Evolutionary conservation across 441 rosid genomes (phyloP).

Genomic region (Omphalea diandra): DNA sequence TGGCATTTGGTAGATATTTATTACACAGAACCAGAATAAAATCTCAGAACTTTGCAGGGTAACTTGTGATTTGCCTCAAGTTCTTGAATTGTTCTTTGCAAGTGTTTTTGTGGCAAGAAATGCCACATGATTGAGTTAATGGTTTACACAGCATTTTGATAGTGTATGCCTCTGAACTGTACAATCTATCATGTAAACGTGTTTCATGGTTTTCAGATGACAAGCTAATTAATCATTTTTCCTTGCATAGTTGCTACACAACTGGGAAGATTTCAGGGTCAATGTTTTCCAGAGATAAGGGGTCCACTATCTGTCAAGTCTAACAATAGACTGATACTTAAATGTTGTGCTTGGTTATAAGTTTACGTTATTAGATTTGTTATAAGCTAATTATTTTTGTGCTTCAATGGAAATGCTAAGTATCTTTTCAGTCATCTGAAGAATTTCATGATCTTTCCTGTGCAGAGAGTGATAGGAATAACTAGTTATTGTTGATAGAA

Average conservation of each 20-base stretch:
- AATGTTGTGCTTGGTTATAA: too few relatives aligned
- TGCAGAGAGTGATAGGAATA: too few relatives aligned
- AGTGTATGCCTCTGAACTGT: background rate
- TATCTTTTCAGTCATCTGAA: too few relatives aligned
- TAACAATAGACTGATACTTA: too few relatives aligned
- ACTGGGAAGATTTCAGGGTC: background rate
- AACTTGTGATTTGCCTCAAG: background rate
- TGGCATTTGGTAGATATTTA: background rate
- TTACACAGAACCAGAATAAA: background rate
- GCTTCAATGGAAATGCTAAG: too few relatives aligned
- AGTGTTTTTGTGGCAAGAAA: background rate
- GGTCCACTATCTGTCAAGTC: too few relatives aligned
- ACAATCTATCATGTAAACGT: background rate
- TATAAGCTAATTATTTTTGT: too few relatives aligned
- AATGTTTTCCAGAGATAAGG: background rate
- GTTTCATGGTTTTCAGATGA: background rate
- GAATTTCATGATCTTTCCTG: too few relatives aligned
- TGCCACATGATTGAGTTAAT: background rate
- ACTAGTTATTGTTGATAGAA: too few relatives aligned
- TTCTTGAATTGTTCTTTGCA: background rate
- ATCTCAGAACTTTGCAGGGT: slow-evolving; percentile 7
- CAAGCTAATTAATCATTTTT: background rate
- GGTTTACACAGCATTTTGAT: background rate
- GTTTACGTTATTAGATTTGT: too few relatives aligned
- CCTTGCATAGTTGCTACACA: background rate